A percentile compares a stretch with the other conserved stretches of the same genome.
phyloP scores from a whole-genome alignment of 139 green algal genomes.

The Nannochloris sp. region DNA sequence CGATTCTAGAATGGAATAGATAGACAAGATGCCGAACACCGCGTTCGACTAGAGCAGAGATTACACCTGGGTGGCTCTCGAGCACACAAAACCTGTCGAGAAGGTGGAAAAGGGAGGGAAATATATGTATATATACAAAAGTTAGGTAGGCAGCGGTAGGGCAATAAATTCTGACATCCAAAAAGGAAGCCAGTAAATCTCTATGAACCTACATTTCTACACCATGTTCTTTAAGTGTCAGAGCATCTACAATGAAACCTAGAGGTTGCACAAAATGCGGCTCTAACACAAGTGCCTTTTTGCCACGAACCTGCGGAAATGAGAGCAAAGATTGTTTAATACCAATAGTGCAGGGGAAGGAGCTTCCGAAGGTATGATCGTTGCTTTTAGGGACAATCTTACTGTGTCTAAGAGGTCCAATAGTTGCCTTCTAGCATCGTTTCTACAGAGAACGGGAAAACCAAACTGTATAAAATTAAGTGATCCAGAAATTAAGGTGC shows the following conservation, averaged over 20 bases:
- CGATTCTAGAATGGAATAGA: conserved; percentile 13
- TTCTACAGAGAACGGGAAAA: conserved; percentile 35
- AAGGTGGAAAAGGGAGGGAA: background rate
- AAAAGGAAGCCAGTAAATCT: background rate
- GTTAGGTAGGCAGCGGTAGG: too few relatives aligned
- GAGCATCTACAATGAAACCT: conserved; percentile 55
- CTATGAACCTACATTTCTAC: conserved; percentile 56
- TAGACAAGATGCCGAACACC: conserved; percentile 25
- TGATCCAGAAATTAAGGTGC: too few relatives aligned
- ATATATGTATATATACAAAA: background rate
- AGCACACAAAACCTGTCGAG: conserved; percentile 15
- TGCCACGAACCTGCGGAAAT: conserved; percentile 52
- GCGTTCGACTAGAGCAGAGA: conserved; percentile 9
- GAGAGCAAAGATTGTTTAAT: background rate
- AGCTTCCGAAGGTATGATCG: background rate
- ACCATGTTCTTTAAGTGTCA: conserved; percentile 83
- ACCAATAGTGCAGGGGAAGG: too few relatives aligned
- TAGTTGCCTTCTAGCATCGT: conserved; percentile 43
- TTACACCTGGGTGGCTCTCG: conserved; percentile 7
- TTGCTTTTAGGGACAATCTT: background rate
- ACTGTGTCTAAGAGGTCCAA: conserved; percentile 65
- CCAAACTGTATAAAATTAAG: too few relatives aligned
- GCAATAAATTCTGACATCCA: background rate
- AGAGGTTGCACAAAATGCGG: conserved; percentile 60
- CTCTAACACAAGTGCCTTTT: conserved; percentile 84